These are phyloP conservation scores for Tetracladium marchalianum DNA, from an alignment of 495 filamentous ascomycete genomes.

Conservation along the genomic window DNA sequence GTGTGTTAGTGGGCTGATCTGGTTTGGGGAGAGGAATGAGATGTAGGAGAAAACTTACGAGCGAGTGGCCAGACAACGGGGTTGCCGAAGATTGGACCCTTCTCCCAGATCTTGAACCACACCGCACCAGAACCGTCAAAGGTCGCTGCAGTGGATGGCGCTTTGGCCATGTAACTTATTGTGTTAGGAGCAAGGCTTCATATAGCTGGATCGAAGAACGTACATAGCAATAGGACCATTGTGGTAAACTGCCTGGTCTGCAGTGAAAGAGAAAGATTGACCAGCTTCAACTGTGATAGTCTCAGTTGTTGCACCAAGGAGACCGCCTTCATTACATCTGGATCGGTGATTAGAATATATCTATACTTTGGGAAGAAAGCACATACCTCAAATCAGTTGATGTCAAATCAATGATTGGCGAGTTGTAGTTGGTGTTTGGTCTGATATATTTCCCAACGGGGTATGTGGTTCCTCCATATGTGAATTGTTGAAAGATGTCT, in stretches of 20 bases:
- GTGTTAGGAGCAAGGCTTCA: neutral
- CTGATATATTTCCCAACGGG: slow-evolving; percentile 42
- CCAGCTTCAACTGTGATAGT: slow-evolving; percentile 40
- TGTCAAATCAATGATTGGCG: slow-evolving; percentile 44
- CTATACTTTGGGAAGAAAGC: neutral
- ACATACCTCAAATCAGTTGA: slow-evolving; percentile 33
- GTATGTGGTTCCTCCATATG: slow-evolving; percentile 32
- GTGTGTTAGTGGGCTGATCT: too few species aligned
- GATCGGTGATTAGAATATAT: neutral
- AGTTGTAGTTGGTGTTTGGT: slow-evolving; percentile 47
- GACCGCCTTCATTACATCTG: slow-evolving; percentile 48
- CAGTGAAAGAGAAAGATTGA: slow-evolving; percentile 39
- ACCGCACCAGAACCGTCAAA: slow-evolving; percentile 43
- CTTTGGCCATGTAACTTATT: slow-evolving; percentile 40
- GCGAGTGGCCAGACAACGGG: slow-evolving; percentile 29
- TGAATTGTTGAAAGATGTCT: slow-evolving; percentile 36
- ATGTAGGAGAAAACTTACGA: slow-evolving; percentile 16
- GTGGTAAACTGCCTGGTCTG: slow-evolving; percentile 46
- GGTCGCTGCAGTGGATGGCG: slow-evolving; percentile 26
- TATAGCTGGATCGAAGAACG: neutral
- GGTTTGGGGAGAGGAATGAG: too few species aligned
- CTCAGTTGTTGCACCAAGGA: slow-evolving; percentile 31
- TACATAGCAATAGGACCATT: slow-evolving; percentile 46
- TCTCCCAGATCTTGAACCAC: slow-evolving; percentile 26
- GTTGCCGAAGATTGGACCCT: slow-evolving; percentile 12